phyloP scores from a whole-genome alignment of 1,284 basidiomycete genomes.

The Ustilago shanxiensis region DNA sequence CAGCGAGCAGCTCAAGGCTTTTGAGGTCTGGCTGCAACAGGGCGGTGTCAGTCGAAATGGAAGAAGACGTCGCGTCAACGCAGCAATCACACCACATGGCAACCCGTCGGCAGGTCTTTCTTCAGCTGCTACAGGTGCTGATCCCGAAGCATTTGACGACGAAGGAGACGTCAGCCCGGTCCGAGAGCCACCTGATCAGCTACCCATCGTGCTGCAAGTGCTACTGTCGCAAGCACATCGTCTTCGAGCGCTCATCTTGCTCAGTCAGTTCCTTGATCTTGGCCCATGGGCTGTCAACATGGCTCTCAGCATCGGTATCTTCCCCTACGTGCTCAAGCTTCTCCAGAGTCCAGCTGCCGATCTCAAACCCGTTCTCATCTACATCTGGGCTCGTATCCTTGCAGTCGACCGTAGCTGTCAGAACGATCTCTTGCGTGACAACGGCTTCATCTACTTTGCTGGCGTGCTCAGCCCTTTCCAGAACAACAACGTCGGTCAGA shows the following conservation, averaged over 20 bases:
- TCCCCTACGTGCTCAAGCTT: conserved; percentile 97
- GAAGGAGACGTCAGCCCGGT: conserved; percentile 74
- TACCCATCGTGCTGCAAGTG: conserved; percentile 97
- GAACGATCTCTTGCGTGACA: conserved; percentile 85
- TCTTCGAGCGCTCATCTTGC: conserved; percentile 91
- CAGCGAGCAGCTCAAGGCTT: conserved; percentile 94
- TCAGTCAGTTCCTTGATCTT: conserved; percentile 96
- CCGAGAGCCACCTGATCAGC: conserved; percentile 88
- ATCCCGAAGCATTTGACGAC: conserved; percentile 70
- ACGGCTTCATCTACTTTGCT: conserved; percentile 69
- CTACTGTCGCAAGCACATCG: conserved; percentile 96
- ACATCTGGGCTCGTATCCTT: conserved; percentile 97
- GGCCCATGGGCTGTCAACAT: conserved; percentile 98
- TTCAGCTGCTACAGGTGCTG: conserved; percentile 38
- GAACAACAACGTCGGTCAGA: conserved; percentile 30
- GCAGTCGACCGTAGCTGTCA: conserved; percentile 95
- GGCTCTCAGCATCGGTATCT: conserved; percentile 97
- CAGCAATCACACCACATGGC: conserved; percentile 48
- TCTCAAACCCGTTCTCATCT: conserved; percentile 96
- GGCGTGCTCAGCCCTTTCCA: conserved; percentile 65
- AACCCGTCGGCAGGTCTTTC: conserved; percentile 48
- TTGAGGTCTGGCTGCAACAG: conserved; percentile 90
- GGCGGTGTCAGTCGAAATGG: conserved; percentile 71
- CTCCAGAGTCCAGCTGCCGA: conserved; percentile 94
- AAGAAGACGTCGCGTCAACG: conserved; percentile 58